phyloP scores from a whole-genome alignment of 495 filamentous ascomycete species.

The Podospora pseudoanserina region DNA sequence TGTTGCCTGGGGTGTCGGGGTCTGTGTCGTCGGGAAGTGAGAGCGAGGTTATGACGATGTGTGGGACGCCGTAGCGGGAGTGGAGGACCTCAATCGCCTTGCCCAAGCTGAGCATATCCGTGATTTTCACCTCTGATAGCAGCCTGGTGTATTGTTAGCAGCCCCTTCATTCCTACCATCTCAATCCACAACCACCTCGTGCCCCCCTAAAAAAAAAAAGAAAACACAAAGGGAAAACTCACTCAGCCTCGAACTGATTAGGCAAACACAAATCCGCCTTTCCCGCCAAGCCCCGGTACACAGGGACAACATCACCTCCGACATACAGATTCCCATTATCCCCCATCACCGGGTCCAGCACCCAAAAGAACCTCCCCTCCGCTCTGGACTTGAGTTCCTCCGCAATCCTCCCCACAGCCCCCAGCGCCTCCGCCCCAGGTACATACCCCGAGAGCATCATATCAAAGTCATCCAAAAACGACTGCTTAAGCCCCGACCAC shows the following conservation, averaged over 20 bases:
- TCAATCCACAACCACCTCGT: neutral
- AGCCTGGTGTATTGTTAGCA: constrained; percentile 46
- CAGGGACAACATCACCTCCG: constrained; percentile 79
- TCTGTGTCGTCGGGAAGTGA: constrained; percentile 31
- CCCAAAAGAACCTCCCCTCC: constrained; percentile 88
- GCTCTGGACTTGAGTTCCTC: constrained; percentile 63
- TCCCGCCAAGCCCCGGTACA: constrained; percentile 73
- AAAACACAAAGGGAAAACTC: constrained; percentile 28
- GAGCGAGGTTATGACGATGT: constrained; percentile 90
- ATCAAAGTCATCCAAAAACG: constrained; percentile 78
- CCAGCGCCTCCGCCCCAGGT: constrained; percentile 75
- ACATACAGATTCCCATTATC: constrained; percentile 91
- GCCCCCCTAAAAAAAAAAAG: too few species aligned
- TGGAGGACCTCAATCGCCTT: constrained; percentile 76
- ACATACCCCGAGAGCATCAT: constrained; percentile 92
- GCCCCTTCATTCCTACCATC: neutral
- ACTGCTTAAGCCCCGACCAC: constrained; percentile 78
- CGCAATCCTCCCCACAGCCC: constrained; percentile 79
- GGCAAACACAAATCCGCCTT: constrained; percentile 90
- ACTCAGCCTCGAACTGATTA: constrained; percentile 98
- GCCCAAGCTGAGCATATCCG: constrained; percentile 65
- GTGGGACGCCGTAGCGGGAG: constrained; percentile 70
- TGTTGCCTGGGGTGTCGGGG: too few species aligned
- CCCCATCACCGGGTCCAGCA: constrained; percentile 98
- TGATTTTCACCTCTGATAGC: constrained; percentile 78